A percentile compares a stretch with the other conserved stretches of the same genome.
Conservation (phyloP, 1,139 yeast species). For the Pichia sp. region DNA sequence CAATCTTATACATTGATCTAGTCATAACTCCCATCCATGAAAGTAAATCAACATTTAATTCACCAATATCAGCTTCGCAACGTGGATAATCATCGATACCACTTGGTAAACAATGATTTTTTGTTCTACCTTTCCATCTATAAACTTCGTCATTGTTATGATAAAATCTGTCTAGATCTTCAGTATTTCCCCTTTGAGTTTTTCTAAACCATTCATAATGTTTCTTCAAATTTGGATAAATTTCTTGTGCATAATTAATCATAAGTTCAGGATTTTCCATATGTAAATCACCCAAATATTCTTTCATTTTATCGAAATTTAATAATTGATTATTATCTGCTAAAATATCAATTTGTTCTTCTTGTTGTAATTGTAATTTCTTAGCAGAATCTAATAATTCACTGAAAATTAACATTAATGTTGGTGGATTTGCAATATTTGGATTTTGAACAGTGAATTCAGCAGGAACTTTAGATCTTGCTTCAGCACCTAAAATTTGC, state of each 20-base stretch:
- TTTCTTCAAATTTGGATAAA: constrained; percentile 68
- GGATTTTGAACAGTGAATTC: constrained; percentile 85
- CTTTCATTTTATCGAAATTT: constrained; percentile 19
- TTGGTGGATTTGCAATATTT: constrained; percentile 92
- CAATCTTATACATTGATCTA: constrained; percentile 68
- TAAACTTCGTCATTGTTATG: constrained; percentile 47
- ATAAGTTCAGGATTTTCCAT: constrained; percentile 58
- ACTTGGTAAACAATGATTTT: constrained; percentile 80
- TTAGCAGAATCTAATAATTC: constrained; percentile 51
- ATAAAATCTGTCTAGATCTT: constrained; percentile 63
- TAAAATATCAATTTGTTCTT: neutral
- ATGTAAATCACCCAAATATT: constrained; percentile 43
- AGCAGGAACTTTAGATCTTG: constrained; percentile 81
- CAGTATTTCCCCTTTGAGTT: constrained; percentile 71
- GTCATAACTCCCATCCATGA: constrained; percentile 96
- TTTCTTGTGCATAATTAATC: constrained; percentile 50
- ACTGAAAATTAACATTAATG: constrained; percentile 73
- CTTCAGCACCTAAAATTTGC: constrained; percentile 88
- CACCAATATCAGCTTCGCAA: constrained; percentile 81
- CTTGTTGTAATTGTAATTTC: constrained; percentile 9
- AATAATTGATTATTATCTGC: neutral
- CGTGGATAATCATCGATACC: constrained; percentile 97
- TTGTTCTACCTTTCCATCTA: constrained; percentile 91
- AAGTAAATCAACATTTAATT: constrained; percentile 79
- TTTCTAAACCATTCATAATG: constrained; percentile 84